Evolutionary conservation across 164 flowering plant species (phyloP).

Genomic region (Kingdonia uniflora): DNA sequence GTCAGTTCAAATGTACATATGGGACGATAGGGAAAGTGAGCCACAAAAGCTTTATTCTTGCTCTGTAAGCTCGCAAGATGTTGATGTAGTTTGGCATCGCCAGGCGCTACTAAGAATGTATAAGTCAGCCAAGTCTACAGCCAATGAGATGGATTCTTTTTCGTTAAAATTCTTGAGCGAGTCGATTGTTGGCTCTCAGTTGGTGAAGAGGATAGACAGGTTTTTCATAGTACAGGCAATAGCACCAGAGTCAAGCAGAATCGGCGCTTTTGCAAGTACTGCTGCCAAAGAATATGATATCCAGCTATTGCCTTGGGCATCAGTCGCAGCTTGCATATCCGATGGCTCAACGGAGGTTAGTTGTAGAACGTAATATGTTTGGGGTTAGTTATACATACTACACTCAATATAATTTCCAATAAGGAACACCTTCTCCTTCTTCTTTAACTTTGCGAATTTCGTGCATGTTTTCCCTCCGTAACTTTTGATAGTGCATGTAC

Average conservation of each 20-base stretch:
- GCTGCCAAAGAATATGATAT: slow-evolving; percentile 86
- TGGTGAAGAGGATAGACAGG: slow-evolving; percentile 33
- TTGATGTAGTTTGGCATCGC: slow-evolving; percentile 60
- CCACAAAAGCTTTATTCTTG: slow-evolving; percentile 76
- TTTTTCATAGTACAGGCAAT: slow-evolving; percentile 76
- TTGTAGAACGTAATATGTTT: slow-evolving; percentile 1
- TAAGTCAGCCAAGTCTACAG: slow-evolving; percentile 21
- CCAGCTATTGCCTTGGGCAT: slow-evolving; percentile 89
- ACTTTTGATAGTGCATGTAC: too few relatives aligned
- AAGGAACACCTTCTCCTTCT: too few relatives aligned
- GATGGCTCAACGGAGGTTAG: slow-evolving; percentile 40
- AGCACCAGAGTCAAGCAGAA: slow-evolving; percentile 72
- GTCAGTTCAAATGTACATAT: slow-evolving; percentile 63
- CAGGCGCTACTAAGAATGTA: slow-evolving; percentile 58
- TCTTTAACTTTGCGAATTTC: too few relatives aligned
- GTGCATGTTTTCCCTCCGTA: too few relatives aligned
- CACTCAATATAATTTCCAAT: too few relatives aligned
- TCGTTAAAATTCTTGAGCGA: slow-evolving; percentile 59
- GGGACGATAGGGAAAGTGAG: slow-evolving; percentile 50
- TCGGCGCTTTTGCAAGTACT: slow-evolving; percentile 64
- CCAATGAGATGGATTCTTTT: slow-evolving; percentile 47
- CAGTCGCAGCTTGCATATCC: slow-evolving; percentile 89
- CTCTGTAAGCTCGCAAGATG: slow-evolving; percentile 38
- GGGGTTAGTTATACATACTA: too few relatives aligned
- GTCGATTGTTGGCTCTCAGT: slow-evolving; percentile 24